Evolutionary conservation across 179 eudicot species (phyloP), one percentile per base, ranked within the genome.

Genomic region (Amaranthus tricolor): DNA sequence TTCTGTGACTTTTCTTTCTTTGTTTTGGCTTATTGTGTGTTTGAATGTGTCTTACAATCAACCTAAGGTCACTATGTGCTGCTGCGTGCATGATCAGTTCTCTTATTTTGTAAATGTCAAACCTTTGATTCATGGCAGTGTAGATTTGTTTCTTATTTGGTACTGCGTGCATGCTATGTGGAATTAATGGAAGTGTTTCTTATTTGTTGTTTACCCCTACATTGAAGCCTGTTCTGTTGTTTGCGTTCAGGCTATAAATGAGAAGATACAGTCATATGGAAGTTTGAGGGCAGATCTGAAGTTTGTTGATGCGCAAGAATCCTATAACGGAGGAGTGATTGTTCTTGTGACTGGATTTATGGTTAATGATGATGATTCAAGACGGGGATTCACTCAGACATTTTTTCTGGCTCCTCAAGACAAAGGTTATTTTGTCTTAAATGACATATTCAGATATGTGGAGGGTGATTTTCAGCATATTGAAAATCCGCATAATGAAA

Each of bases 401-500:
- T 94, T 94, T 79, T 94, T 94, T 67, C 91, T 94, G 58, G 98
- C 97, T 44, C 97, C 98, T 68, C 98, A 94, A 86, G 94, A 86
- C 52, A 83, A 80, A 67, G 97, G 97, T 24, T 94, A 79, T 80
- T 94, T 83, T 81, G 97, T 94, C 69, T 81, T 92, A 79, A 90
- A 92, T 79, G 98, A 94, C 84, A 84, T 94, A 72, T 88, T 94
- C 65, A 86, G 94, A 51, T 94, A 84, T 70, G 70, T 90, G 55
- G 89, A 92, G 54, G 88, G 80, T 31, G 81, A 69, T 53, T 45
- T 56, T 48, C 71, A 63, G 48, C 76, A 53, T 20, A 75, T 52
- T 71, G 85, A 74, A 47, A 74, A 0, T 50, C 40, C 40, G 45
- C 9, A 24, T 20, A 76, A 68, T 71, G 86, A 70, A 49, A 74